Evolutionary conservation across 768 basidiomycete species (phyloP).

Genomic region (Lactarius vividus): DNA sequence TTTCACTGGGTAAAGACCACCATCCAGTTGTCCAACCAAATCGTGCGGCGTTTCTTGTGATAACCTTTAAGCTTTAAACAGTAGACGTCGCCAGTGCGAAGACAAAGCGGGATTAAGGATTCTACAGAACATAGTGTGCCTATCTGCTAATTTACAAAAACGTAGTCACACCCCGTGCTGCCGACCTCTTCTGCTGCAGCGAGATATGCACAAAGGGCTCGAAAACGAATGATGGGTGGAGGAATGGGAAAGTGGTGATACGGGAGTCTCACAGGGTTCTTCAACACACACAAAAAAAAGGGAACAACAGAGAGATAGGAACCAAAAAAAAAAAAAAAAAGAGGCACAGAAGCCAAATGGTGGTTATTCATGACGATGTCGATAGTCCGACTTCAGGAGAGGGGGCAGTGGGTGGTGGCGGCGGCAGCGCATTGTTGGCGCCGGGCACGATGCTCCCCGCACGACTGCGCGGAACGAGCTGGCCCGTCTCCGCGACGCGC

Average conservation of each 20-base stretch:
- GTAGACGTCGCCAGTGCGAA: not conserved
- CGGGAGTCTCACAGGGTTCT: not conserved
- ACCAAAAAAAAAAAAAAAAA: not conserved
- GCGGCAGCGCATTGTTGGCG: not conserved
- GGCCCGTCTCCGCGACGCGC: conserved; percentile 67
- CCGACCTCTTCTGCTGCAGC: not conserved
- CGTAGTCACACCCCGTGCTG: conserved; percentile 12
- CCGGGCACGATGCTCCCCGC: conserved; percentile 24
- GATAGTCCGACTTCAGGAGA: conserved; percentile 15
- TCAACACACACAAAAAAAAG: not conserved
- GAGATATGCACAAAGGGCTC: not conserved
- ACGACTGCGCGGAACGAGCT: conserved; percentile 41
- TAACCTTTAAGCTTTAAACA: not conserved
- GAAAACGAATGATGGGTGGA: not conserved
- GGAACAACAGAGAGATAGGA: not conserved
- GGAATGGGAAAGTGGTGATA: not conserved
- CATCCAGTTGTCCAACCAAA: not conserved
- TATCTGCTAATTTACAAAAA: conserved; percentile 21
- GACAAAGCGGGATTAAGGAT: conserved; percentile 1
- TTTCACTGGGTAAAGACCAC: not conserved
- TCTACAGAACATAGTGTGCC: conserved; percentile 13
- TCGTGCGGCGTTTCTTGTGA: not conserved
- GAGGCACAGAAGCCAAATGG: not conserved
- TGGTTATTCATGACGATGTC: conserved; percentile 9
- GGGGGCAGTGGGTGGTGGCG: not conserved